Percentiles rank a stretch among this genome's conserved stretches.
phyloP scores from a whole-genome alignment of 2,329 filamentous ascomycete species.

The Venturia carpophila region DNA sequence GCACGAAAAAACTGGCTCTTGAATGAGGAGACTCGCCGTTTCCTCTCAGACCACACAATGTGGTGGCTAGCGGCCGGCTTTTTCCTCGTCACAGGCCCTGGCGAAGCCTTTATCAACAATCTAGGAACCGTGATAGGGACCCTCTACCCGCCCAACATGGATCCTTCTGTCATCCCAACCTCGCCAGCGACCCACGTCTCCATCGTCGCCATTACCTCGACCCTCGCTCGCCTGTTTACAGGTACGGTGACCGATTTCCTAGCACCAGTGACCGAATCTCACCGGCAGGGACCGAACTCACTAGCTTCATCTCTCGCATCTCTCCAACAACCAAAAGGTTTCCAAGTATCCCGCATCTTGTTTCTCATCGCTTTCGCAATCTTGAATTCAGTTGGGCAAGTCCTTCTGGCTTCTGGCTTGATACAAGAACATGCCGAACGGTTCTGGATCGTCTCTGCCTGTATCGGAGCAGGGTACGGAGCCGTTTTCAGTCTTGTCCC shows the following conservation, averaged over 20 bases:
- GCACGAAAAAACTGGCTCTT: constrained; percentile 83
- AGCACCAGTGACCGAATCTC: constrained; percentile 44
- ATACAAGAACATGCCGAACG: constrained; percentile 67
- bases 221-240: constrained; percentile 79
- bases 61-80: constrained; percentile 90
- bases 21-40: constrained; percentile 81
- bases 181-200: constrained; percentile 83
- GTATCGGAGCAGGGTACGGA: constrained; percentile 87
- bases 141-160: constrained; percentile 57
- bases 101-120: constrained; percentile 98
- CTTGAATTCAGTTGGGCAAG: constrained; percentile 64
- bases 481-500: constrained; percentile 84
- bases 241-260: constrained; percentile 84
- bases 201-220: constrained; percentile 84
- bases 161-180: constrained; percentile 39
- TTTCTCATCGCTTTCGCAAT: constrained; percentile 72
- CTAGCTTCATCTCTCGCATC: constrained; percentile 35
- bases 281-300: constrained; percentile 46
- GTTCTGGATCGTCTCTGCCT: constrained; percentile 77
- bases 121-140: constrained; percentile 89
- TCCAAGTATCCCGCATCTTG: constrained; percentile 67
- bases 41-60: constrained; percentile 85
- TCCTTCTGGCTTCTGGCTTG: constrained; percentile 67
- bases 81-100: constrained; percentile 85
- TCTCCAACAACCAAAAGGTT: constrained; percentile 54